These are phyloP conservation scores for Tephrocybe sp. DNA, from an alignment of 768 basidiomycete genomes.

Conservation along the genomic window DNA sequence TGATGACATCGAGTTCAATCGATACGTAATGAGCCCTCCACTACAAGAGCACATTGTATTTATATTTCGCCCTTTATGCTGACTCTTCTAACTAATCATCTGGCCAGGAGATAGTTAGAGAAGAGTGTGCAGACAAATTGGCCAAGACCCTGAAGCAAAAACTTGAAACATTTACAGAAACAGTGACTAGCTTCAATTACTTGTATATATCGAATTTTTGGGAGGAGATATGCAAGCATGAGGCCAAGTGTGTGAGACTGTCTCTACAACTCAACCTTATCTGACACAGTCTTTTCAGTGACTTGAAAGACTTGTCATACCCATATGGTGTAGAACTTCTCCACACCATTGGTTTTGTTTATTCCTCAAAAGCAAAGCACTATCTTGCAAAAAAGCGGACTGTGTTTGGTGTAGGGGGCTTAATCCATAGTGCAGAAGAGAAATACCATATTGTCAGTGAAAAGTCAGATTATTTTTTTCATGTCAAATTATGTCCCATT, in stretches of 20 bases:
- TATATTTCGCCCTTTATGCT: background rate
- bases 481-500: background rate
- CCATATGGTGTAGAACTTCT: conserved; percentile 85
- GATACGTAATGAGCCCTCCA: conserved; percentile 84
- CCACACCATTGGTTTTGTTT: conserved; percentile 83
- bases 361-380: conserved; percentile 78
- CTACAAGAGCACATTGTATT: conserved; percentile 59
- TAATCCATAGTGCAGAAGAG: conserved; percentile 81
- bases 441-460: conserved; percentile 93
- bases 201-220: conserved; percentile 71
- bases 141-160: conserved; percentile 77
- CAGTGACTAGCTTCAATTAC: too few relatives aligned
- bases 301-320: conserved; percentile 78
- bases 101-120: too few relatives aligned
- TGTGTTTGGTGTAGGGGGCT: conserved; percentile 84
- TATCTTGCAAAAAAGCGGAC: conserved; percentile 68
- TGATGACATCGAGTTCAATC: conserved; percentile 80
- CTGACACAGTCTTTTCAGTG: conserved; percentile 37
- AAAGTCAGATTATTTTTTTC: conserved; percentile 52
- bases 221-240: conserved; percentile 71
- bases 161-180: conserved; percentile 83
- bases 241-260: conserved; percentile 64
- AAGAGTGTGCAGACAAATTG: conserved; percentile 71
- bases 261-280: background rate
- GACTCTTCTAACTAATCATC: conserved; percentile 64